phyloP scores from a whole-genome alignment of 352 stramenopile genomes.

The Phytophthora ramorum region DNA sequence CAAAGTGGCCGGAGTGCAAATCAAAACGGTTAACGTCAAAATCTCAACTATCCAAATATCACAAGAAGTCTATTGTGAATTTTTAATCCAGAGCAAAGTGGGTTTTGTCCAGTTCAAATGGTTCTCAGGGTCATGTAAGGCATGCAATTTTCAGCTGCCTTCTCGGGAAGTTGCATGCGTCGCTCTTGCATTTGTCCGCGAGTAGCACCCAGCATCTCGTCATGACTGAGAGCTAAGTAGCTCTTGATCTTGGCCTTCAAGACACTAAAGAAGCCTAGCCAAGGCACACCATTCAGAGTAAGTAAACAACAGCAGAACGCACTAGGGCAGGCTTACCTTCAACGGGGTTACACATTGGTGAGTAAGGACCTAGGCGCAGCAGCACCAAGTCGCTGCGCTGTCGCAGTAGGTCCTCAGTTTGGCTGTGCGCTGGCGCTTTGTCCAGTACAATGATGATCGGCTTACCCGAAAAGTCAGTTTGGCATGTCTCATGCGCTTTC shows the following conservation, averaged over 20 bases:
- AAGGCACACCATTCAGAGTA: not conserved
- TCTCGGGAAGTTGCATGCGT: not conserved
- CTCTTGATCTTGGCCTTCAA: slow-evolving; percentile 1
- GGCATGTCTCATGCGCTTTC: not conserved
- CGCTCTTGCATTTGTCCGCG: not conserved
- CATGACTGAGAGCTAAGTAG: not conserved
- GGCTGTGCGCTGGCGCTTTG: too few species aligned
- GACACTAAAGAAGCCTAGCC: not conserved
- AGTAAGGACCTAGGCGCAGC: not conserved
- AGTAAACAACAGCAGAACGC: not conserved
- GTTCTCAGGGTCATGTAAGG: not conserved
- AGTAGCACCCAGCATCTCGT: not conserved
- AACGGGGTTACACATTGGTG: too few species aligned
- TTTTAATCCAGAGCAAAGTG: slow-evolving; percentile 1
- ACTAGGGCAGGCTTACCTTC: not conserved
- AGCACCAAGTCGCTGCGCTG: not conserved
- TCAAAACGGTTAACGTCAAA: slow-evolving; percentile 1
- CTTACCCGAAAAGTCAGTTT: not conserved
- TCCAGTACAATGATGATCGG: not conserved
- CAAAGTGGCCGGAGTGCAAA: not conserved
- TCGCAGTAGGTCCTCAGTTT: too few species aligned
- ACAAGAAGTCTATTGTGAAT: not conserved
- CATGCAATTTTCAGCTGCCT: too few species aligned
- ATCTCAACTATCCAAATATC: not conserved
- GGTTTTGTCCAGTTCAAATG: not conserved